These are phyloP conservation scores for Lagerstroemia speciosa DNA, from an alignment of 345 rosid species.

Conservation along the genomic window DNA sequence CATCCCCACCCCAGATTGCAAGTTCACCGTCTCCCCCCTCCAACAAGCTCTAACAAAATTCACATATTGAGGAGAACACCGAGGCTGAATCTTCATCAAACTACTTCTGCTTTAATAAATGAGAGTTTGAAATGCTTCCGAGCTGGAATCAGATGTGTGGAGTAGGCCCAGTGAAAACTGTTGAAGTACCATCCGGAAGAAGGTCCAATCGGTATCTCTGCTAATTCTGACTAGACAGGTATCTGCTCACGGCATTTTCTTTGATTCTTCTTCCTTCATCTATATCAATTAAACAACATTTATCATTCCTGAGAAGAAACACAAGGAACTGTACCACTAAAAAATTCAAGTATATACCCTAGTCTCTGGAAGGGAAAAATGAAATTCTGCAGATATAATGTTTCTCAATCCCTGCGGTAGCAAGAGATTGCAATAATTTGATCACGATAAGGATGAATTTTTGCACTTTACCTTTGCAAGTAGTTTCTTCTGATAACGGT, in stretches of 20 bases:
- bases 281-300: not conserved
- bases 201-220: not conserved
- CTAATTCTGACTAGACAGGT: not conserved
- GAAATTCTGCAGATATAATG: not conserved
- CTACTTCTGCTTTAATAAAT: not conserved
- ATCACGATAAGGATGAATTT: not conserved
- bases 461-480: constrained; percentile 42
- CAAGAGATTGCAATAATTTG: not conserved
- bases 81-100: not conserved
- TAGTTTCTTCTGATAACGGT: constrained; percentile 79
- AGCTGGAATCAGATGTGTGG: not conserved
- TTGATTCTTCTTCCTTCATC: constrained; percentile 6
- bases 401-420: not conserved
- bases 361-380: no score
- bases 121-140: not conserved
- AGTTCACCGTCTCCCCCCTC: not conserved
- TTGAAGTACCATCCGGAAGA: not conserved
- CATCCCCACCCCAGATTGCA: not conserved
- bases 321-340: not conserved
- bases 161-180: not conserved
- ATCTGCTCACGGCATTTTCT: not conserved
- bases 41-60: not conserved
- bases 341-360: not conserved
- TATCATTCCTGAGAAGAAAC: not conserved
- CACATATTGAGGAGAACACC: not conserved